A percentile compares a stretch with the other conserved stretches of the same genome.
Conservation (phyloP, 192 early-diverging fungal genomes). For the Gigaspora rosea region DNA sequence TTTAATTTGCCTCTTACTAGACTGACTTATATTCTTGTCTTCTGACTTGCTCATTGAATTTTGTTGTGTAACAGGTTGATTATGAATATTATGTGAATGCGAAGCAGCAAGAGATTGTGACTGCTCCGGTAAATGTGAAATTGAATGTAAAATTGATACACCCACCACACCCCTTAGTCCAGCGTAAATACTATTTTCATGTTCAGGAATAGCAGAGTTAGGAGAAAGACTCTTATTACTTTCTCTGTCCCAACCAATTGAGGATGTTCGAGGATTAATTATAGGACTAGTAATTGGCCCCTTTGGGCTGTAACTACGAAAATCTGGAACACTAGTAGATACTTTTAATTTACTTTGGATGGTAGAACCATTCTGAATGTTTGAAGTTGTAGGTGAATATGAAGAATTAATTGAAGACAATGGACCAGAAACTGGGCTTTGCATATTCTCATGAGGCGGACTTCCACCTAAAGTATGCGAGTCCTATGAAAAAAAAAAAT, state of each 20-base stretch:
- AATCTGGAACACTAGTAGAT: constrained; percentile 1
- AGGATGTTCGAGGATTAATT: constrained; percentile 11
- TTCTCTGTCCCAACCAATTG: constrained; percentile 2
- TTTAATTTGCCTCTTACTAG: background rate
- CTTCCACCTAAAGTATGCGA: too few species aligned
- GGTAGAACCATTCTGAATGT: too few species aligned
- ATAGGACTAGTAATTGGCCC: background rate
- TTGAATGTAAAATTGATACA: too few species aligned
- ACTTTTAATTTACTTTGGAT: background rate
- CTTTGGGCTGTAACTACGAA: background rate
- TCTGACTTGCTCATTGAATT: background rate
- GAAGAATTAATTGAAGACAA: background rate
- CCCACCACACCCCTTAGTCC: too few species aligned
- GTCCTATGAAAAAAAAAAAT: too few species aligned
- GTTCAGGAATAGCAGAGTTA: background rate
- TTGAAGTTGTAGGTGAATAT: background rate
- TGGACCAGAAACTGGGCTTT: too few species aligned
- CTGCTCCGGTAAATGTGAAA: too few species aligned
- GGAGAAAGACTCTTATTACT: background rate
- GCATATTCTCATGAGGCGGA: too few species aligned
- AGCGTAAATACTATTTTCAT: background rate
- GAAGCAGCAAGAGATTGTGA: background rate
- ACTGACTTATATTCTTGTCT: background rate
- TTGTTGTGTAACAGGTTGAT: background rate
- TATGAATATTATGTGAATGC: background rate